phyloP scores from a whole-genome alignment of 495 filamentous ascomycete genomes.

The Neurospora cerealis region DNA sequence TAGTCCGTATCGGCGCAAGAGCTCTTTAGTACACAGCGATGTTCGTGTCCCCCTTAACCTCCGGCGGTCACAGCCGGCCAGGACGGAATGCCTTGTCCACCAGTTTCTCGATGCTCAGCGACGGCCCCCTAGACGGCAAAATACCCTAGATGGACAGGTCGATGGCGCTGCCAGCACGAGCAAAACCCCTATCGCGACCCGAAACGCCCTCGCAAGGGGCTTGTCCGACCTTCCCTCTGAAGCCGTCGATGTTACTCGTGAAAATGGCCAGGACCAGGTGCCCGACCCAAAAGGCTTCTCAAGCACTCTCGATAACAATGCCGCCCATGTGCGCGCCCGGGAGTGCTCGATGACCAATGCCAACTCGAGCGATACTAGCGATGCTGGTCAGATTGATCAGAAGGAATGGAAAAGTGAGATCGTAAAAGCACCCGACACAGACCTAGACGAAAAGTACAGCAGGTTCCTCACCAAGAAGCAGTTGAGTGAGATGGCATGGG shows the following conservation, averaged over 20 bases:
- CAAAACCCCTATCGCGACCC: background rate
- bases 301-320: background rate
- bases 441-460: slow-evolving; percentile 27
- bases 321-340: background rate
- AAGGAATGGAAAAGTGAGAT: slow-evolving; percentile 32
- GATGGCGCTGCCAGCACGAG: background rate
- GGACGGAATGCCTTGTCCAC: slow-evolving; percentile 72
- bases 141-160: background rate
- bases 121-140: background rate
- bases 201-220: background rate
- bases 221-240: background rate
- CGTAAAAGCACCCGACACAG: slow-evolving; percentile 5
- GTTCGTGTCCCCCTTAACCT: slow-evolving; percentile 27
- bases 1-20: slow-evolving; percentile 71
- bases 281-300: slow-evolving; percentile 27
- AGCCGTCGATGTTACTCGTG: slow-evolving; percentile 16
- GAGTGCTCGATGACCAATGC: background rate
- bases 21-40: slow-evolving; percentile 63
- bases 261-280: slow-evolving; percentile 16
- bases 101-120: slow-evolving; percentile 56
- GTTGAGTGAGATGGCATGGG: slow-evolving; percentile 90
- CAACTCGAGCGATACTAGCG: background rate
- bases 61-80: slow-evolving; percentile 37
- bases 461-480: slow-evolving; percentile 82
- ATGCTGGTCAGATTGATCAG: slow-evolving; percentile 34